Evolutionary conservation across 495 filamentous ascomycete species (phyloP).

Genomic region (Chlorociboria aeruginascens): DNA sequence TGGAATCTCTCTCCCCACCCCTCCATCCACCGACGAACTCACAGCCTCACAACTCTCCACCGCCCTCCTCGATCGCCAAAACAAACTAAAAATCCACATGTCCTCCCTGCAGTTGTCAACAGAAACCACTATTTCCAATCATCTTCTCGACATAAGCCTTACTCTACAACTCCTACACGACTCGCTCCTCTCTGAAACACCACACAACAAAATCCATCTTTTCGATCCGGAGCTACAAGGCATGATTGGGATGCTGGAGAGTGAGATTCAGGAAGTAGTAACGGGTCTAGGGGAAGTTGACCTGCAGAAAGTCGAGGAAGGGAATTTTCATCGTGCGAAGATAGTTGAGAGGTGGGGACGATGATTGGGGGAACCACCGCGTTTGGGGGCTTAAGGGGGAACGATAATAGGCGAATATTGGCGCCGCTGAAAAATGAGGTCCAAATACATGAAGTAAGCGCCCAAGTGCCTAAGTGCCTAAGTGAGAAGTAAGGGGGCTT

Average conservation of each 20-base stretch:
- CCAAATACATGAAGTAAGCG: too few relatives aligned
- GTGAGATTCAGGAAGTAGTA: conserved; percentile 24
- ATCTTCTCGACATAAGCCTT: conserved; percentile 27
- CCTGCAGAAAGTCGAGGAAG: conserved; percentile 19
- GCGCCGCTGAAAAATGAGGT: too few relatives aligned
- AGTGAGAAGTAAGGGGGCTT: too few relatives aligned
- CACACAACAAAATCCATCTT: conserved; percentile 25
- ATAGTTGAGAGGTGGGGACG: conserved; percentile 27
- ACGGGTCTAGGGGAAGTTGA: conserved; percentile 20
- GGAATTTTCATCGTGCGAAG: conserved; percentile 27
- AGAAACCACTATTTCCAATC: conserved; percentile 23
- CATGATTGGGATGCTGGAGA: conserved; percentile 23
- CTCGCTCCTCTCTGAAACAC: conserved; percentile 30
- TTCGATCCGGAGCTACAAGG: conserved; percentile 30
- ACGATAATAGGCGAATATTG: too few relatives aligned
- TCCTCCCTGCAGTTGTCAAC: conserved; percentile 27
- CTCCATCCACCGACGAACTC: conserved; percentile 8
- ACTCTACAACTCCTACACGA: conserved; percentile 30
- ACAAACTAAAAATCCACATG: conserved; percentile 25
- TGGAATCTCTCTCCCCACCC: conserved; percentile 16
- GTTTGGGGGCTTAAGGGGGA: too few relatives aligned
- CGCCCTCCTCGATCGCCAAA: conserved; percentile 21
- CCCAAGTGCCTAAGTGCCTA: too few relatives aligned
- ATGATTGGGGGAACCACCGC: neutral
- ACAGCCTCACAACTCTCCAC: conserved; percentile 6